phyloP scores from a whole-genome alignment of 106 monocot genomes.

The Dactylorhiza incarnata region DNA sequence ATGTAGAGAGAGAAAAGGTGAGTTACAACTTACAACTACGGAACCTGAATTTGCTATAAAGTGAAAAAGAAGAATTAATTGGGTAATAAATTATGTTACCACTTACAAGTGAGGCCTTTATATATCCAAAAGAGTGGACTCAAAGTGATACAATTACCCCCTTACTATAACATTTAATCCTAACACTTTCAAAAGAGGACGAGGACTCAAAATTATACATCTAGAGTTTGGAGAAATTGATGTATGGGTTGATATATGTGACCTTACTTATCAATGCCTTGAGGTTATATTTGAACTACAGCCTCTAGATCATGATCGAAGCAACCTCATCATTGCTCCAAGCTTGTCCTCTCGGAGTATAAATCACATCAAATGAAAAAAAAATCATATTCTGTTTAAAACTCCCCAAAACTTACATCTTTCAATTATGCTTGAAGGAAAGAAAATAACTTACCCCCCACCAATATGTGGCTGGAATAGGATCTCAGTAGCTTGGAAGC shows the following conservation, averaged over 20 bases:
- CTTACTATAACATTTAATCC: no score
- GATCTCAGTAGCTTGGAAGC: conserved; percentile 74
- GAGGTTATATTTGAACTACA: background rate
- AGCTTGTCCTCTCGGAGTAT: background rate
- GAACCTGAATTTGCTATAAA: no score
- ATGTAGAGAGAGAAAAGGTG: no score
- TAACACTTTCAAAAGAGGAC: no score
- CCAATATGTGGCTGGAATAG: conserved; percentile 90
- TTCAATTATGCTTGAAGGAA: background rate
- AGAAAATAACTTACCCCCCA: conserved; percentile 51
- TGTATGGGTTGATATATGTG: background rate
- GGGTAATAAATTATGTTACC: no score
- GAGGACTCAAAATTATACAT: no score
- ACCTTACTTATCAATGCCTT: background rate
- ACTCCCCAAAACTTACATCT: background rate
- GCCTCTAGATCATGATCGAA: background rate
- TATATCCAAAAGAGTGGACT: no score
- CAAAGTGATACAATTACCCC: no score
- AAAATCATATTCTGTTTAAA: background rate
- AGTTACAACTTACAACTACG: no score
- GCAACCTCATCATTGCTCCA: background rate
- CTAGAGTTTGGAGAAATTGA: no score
- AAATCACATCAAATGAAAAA: background rate
- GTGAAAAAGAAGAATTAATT: no score
- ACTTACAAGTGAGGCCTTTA: no score